Conservation (phyloP, 1,284 basidiomycete genomes). For the Wallemia ichthyophaga region DNA sequence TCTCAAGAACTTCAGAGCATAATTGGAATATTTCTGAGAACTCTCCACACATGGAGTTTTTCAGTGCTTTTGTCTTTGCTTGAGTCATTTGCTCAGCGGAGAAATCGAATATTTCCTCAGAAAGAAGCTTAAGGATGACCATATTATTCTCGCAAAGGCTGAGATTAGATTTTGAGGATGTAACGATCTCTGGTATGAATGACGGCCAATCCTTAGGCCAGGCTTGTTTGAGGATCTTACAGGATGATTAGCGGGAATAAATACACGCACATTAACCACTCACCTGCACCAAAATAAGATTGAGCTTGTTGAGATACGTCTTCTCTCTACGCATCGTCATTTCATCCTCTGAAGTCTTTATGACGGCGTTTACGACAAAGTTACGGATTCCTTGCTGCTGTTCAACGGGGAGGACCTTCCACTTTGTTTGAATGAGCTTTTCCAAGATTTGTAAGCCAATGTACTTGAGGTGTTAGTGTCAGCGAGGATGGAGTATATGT, state of each 20-base stretch:
- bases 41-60: conserved; percentile 92
- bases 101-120: conserved; percentile 97
- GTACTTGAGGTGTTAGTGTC: conserved; percentile 28
- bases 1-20: conserved; percentile 82
- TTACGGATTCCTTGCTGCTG: conserved; percentile 88
- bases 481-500: background rate
- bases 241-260: background rate
- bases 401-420: conserved; percentile 83
- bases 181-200: conserved; percentile 91
- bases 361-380: conserved; percentile 78
- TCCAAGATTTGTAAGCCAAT: conserved; percentile 83
- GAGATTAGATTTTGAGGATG: conserved; percentile 85
- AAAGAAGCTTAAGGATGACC: conserved; percentile 89
- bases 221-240: conserved; percentile 97
- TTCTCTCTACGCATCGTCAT: conserved; percentile 62
- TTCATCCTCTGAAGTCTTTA: conserved; percentile 75
- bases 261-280: conserved; percentile 10
- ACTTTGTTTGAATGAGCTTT: conserved; percentile 72
- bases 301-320: conserved; percentile 88
- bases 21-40: conserved; percentile 89
- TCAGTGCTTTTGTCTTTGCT: conserved; percentile 85
- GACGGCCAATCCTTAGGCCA: conserved; percentile 99
- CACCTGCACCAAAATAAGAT: conserved; percentile 80
- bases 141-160: conserved; percentile 99
- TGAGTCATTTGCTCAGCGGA: conserved; percentile 98